These are phyloP conservation scores for Diplodia sapinea DNA, from an alignment of 2,329 filamentous ascomycete genomes.

Conservation along the genomic window DNA sequence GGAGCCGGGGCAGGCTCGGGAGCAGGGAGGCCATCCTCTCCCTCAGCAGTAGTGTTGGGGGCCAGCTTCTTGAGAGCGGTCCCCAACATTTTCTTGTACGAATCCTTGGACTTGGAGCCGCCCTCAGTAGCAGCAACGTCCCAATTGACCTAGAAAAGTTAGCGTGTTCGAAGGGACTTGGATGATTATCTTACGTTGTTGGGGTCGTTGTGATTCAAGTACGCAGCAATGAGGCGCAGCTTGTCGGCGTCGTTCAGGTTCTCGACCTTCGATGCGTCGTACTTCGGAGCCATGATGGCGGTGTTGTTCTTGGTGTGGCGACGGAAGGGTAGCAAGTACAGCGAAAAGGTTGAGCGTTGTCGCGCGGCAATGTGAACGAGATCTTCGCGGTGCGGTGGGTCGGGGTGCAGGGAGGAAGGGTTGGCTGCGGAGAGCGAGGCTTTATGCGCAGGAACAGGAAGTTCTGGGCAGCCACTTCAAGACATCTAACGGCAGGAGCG, in stretches of 20 bases:
- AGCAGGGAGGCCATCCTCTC: background rate
- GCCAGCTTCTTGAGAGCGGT: constrained; percentile 6
- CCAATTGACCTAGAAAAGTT: constrained; percentile 11
- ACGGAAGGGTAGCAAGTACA: background rate
- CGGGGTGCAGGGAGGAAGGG: background rate
- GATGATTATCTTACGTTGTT: constrained; percentile 4
- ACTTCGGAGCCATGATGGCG: background rate
- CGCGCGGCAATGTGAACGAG: background rate
- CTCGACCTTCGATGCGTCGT: constrained; percentile 2
- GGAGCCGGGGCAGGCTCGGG: background rate
- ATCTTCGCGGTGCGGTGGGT: background rate
- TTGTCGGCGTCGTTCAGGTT: constrained; percentile 14
- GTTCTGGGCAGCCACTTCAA: background rate
- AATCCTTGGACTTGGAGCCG: constrained; percentile 12
- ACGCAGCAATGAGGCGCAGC: constrained; percentile 8
- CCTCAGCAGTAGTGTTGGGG: background rate
- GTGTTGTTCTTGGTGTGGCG: background rate
- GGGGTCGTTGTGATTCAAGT: constrained; percentile 7
- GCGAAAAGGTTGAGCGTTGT: background rate
- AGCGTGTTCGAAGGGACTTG: background rate
- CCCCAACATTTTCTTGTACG: constrained; percentile 18
- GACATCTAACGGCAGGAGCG: background rate
- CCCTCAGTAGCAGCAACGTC: background rate
- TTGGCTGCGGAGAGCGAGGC: background rate
- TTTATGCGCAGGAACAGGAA: background rate